Base-by-base conservation (phyloP, 2,329 filamentous ascomycete species). In the Fonsecaea nubica region DNA sequence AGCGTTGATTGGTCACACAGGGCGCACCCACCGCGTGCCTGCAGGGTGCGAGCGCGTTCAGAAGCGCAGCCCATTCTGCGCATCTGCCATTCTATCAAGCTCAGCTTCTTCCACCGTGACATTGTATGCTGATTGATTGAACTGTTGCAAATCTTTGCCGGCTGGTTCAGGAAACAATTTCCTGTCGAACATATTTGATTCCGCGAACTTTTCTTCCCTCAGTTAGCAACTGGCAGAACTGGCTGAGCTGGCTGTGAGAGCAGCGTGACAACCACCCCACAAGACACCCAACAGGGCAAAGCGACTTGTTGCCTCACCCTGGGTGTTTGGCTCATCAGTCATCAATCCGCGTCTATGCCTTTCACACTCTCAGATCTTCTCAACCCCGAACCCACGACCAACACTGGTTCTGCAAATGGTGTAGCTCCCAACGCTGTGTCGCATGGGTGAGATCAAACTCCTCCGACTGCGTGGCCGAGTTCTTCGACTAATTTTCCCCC, bases 281-380 rank as follows among this genome's bases (percentile, higher is more conserved):
- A 25, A 25, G 45, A 50, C 9, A 21, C 45, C 45, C 18, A 50
- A 25, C 45, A 12, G 21, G 45, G 45, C 18, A 50, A 50, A 50
- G 45, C 45, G n/a, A 48, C 42, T 30, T 50, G 45, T 50, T 50
- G 21, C 25, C 18, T 50, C 45, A 25, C 45, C 53, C 53, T 35
- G 30, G 30, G 30, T 32, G 30, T 32, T 32, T 32, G 53, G 55
- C 55, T 8, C 57, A 50, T 50, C 42, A 10, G 25, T 33, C 38
- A 63, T 48, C 61, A 25, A 63, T 48, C 61, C 21, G 35, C 35
- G 45, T 59, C 54, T 21, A 69, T 69, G 68, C 30, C 62, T 32
- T 68, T 68, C 48, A 25, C 48, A 15, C 65, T 69, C 48, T 65
- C 62, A 21, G 65, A 66, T 53, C 56, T 68, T 32, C 65, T 69